Evolutionary conservation across 179 eudicot genomes (phyloP).

Genomic region (Beta corolliflora): DNA sequence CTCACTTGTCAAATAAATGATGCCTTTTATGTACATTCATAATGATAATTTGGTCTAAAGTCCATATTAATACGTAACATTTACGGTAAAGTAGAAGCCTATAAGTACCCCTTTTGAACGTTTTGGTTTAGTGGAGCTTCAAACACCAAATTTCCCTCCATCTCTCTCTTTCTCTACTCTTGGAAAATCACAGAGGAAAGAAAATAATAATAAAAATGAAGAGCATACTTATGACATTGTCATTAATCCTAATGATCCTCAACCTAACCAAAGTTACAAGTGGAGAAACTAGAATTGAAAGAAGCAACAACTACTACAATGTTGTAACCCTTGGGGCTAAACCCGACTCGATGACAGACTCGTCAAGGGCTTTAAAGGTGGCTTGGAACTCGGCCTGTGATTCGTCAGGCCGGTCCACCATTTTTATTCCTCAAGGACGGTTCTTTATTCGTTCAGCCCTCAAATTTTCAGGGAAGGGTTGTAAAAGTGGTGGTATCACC

Average conservation of each 20-base stretch:
- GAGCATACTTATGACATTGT: not conserved
- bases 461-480: conserved; percentile 25
- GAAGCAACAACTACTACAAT: conserved; percentile 1
- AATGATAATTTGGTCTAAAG: not conserved
- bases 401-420: conserved; percentile 29
- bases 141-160: not conserved
- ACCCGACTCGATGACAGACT: conserved; percentile 37
- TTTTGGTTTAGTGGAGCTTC: not conserved
- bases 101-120: conserved; percentile 16
- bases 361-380: conserved; percentile 28
- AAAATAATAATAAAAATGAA: not conserved
- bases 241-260: not conserved
- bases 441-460: conserved; percentile 28
- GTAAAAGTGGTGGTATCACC: conserved; percentile 30
- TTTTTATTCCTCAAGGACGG: conserved; percentile 39
- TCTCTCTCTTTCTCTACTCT: not conserved
- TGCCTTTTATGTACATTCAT: not conserved
- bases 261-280: not conserved
- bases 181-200: not conserved
- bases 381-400: conserved; percentile 51
- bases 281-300: not conserved
- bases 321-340: conserved; percentile 32
- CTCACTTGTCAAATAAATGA: not conserved
- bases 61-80: conserved; percentile 9
- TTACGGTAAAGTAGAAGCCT: conserved; percentile 18